Conservation (phyloP, 352 stramenopile species). For the Thalassiosira hispida region DNA sequence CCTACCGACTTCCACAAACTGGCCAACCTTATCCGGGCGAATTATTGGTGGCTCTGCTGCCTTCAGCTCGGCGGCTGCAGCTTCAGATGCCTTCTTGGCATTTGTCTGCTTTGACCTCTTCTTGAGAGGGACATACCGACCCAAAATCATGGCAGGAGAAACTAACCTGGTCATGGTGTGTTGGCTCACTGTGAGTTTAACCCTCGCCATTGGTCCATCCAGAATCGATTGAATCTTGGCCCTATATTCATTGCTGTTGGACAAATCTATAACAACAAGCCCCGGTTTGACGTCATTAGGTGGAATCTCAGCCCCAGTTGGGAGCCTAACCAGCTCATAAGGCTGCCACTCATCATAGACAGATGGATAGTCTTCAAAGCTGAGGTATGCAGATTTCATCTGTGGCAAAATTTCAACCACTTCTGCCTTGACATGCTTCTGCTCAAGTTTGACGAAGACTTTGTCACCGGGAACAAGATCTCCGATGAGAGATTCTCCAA, state of each 20-base stretch:
- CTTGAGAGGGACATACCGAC: conserved; percentile 40
- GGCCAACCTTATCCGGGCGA: conserved; percentile 18
- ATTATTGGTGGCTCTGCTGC: conserved; percentile 2
- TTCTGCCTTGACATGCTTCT: conserved; percentile 56
- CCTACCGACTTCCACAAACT: conserved; percentile 34
- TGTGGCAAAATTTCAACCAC: conserved; percentile 52
- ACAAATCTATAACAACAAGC: conserved; percentile 55
- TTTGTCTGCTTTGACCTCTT: conserved; percentile 20
- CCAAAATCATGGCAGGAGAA: conserved; percentile 58
- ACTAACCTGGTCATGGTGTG: conserved; percentile 53
- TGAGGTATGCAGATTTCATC: conserved; percentile 60
- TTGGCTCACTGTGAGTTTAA: conserved; percentile 56
- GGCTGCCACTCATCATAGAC: conserved; percentile 73
- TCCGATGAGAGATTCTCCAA: conserved; percentile 48
- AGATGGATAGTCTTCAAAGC: conserved; percentile 68
- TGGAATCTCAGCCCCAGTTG: conserved; percentile 46
- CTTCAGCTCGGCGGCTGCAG: conserved; percentile 10
- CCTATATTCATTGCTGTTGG: conserved; percentile 62
- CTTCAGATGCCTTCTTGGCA: background rate
- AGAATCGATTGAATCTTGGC: conserved; percentile 43
- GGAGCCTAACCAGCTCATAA: conserved; percentile 40
- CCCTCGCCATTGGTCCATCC: conserved; percentile 43
- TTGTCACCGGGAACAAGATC: conserved; percentile 52
- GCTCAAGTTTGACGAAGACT: conserved; percentile 56
- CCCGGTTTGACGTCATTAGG: conserved; percentile 57